Evolutionary conservation across 805 yeast genomes (phyloP).

Genomic region (Hanseniaspora vineae): DNA sequence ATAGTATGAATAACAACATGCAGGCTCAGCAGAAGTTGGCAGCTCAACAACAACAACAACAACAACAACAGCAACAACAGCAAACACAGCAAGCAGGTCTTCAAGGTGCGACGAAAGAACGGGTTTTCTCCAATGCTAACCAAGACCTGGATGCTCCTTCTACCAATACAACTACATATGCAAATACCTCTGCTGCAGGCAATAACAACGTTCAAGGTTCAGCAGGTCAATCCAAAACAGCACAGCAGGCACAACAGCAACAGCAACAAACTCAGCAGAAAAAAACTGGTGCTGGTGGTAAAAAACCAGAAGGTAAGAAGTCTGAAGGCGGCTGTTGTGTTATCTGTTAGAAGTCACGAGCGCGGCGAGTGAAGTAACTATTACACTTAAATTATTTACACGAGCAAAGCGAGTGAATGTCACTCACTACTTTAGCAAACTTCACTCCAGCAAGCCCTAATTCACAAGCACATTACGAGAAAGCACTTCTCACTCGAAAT

Average conservation of each 20-base stretch:
- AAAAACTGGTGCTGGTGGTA: slow-evolving; percentile 1
- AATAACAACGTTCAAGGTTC: background rate
- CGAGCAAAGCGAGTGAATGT: too few relatives aligned
- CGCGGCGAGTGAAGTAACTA: too few relatives aligned
- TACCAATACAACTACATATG: background rate
- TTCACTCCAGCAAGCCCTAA: too few relatives aligned
- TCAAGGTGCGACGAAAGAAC: background rate
- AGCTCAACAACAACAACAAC: background rate
- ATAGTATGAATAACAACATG: background rate
- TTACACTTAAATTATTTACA: too few relatives aligned
- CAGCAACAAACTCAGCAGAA: slow-evolving; percentile 1
- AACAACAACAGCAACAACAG: background rate
- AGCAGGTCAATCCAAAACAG: too few relatives aligned
- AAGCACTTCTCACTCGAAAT: too few relatives aligned
- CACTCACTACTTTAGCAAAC: too few relatives aligned
- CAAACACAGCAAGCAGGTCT: background rate
- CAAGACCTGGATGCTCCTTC: too few relatives aligned
- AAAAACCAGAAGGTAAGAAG: background rate
- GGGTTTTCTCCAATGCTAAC: too few relatives aligned
- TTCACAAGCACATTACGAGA: too few relatives aligned
- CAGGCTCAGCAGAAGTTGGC: background rate
- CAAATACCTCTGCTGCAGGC: slow-evolving; percentile 5
- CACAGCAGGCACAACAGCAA: too few relatives aligned
- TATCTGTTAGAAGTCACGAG: too few relatives aligned
- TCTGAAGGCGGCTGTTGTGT: slow-evolving; percentile 25